phyloP scores from a whole-genome alignment of 1,284 basidiomycete species.

The Marasmius oreades region DNA sequence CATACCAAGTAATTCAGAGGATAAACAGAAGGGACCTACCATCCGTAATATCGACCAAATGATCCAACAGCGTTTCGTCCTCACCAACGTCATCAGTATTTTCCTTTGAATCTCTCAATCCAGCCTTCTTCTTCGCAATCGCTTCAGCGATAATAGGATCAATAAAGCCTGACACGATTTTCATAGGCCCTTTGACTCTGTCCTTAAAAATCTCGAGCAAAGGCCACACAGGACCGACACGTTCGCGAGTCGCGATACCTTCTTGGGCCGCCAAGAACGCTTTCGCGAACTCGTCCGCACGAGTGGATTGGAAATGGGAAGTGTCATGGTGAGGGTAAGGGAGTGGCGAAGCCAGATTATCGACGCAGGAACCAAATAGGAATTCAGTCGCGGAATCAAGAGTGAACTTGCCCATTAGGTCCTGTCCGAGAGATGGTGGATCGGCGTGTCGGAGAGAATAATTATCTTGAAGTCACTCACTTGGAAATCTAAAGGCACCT shows the following conservation, averaged over 20 bases:
- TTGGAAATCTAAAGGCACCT: conserved; percentile 46
- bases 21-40: conserved; percentile 17
- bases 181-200: conserved; percentile 31
- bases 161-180: conserved; percentile 34
- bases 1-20: conserved; percentile 17
- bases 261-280: conserved; percentile 26
- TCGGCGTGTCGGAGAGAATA: too few species aligned
- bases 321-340: conserved; percentile 30
- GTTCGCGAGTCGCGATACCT: conserved; percentile 25
- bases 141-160: conserved; percentile 35
- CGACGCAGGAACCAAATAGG: conserved; percentile 38
- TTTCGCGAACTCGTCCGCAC: conserved; percentile 28
- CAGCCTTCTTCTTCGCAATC: conserved; percentile 19
- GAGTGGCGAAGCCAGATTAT: conserved; percentile 32
- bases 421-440: conserved; percentile 22
- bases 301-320: conserved; percentile 19
- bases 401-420: conserved; percentile 38
- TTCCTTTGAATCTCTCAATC: conserved; percentile 6
- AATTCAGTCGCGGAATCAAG: conserved; percentile 46
- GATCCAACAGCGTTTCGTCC: conserved; percentile 27
- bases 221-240: conserved; percentile 36
- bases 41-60: conserved; percentile 27
- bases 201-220: conserved; percentile 34
- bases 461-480: conserved; percentile 18
- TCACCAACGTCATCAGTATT: conserved; percentile 18